Conservation (phyloP, 2,329 filamentous ascomycete species). For the Pseudogymnoascus sp. region DNA sequence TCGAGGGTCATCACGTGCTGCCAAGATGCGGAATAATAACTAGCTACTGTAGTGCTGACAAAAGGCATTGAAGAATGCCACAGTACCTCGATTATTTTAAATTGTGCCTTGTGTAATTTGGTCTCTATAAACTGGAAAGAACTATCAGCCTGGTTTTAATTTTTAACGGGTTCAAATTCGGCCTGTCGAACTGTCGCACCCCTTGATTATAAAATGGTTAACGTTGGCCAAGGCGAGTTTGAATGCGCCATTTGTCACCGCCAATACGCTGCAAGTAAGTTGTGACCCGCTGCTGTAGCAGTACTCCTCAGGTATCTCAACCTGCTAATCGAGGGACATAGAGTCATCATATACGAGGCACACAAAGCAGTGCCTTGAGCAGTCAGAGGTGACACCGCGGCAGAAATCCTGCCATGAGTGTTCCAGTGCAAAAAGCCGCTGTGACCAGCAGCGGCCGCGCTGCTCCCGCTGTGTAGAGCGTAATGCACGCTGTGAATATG, state of each 20-base stretch:
- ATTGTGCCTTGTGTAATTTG: neutral
- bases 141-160: neutral
- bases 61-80: conserved; percentile 1
- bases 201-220: neutral
- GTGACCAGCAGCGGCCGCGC: conserved; percentile 21
- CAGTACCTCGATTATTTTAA: neutral
- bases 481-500: conserved; percentile 20
- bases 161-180: neutral
- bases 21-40: neutral
- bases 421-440: conserved; percentile 25
- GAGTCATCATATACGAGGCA: conserved; percentile 11
- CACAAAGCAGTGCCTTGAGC: conserved; percentile 10
- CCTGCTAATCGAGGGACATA: neutral
- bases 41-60: conserved; percentile 4
- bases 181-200: neutral
- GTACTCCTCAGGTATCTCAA: neutral
- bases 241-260: conserved; percentile 11
- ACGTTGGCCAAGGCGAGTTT: neutral
- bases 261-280: conserved; percentile 12
- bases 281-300: neutral
- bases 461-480: conserved; percentile 24
- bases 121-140: neutral
- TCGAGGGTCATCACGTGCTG: neutral
- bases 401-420: conserved; percentile 27
- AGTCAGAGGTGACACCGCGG: conserved; percentile 9